These are phyloP conservation scores for Rossbeevera mucosa DNA, from an alignment of 768 basidiomycete species.

Conservation along the genomic window DNA sequence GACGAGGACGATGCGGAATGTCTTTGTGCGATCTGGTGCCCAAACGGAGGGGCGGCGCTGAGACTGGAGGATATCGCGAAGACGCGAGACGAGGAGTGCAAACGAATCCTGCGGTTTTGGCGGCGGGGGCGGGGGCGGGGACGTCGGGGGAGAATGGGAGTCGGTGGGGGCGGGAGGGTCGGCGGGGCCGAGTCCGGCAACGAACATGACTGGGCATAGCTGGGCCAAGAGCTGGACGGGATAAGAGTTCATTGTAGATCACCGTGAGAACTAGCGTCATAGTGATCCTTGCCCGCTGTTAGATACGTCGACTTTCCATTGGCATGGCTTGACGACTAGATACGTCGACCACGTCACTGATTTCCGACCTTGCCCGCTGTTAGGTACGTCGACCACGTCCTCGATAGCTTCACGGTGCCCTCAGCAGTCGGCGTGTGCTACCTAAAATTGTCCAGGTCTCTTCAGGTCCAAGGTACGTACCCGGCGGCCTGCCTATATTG, in stretches of 20 bases:
- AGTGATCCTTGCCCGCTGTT: too few species aligned
- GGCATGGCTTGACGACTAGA: too few species aligned
- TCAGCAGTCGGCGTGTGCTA: too few species aligned
- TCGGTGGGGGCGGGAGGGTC: background rate
- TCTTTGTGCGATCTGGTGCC: slow-evolving; percentile 65
- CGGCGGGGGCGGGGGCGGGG: slow-evolving; percentile 19
- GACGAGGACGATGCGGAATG: slow-evolving; percentile 81
- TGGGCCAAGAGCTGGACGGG: slow-evolving; percentile 87
- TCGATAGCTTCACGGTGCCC: too few species aligned
- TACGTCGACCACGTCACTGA: too few species aligned
- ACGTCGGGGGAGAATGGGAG: background rate
- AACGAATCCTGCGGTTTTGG: slow-evolving; percentile 56
- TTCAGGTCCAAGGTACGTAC: background rate
- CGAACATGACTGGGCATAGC: slow-evolving; percentile 90
- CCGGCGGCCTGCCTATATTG: background rate
- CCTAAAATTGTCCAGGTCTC: background rate
- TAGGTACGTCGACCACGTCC: too few species aligned
- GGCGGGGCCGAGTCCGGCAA: slow-evolving; percentile 61
- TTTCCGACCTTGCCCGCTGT: too few species aligned
- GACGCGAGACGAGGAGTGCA: slow-evolving; percentile 47
- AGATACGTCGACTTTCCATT: too few species aligned
- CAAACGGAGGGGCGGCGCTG: slow-evolving; percentile 67
- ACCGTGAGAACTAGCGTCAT: slow-evolving; percentile 1
- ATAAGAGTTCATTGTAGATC: slow-evolving; percentile 80
- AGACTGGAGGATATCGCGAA: slow-evolving; percentile 63